Evolutionary conservation across 345 rosid species (phyloP).

Genomic region (Corchorus olitorius): DNA sequence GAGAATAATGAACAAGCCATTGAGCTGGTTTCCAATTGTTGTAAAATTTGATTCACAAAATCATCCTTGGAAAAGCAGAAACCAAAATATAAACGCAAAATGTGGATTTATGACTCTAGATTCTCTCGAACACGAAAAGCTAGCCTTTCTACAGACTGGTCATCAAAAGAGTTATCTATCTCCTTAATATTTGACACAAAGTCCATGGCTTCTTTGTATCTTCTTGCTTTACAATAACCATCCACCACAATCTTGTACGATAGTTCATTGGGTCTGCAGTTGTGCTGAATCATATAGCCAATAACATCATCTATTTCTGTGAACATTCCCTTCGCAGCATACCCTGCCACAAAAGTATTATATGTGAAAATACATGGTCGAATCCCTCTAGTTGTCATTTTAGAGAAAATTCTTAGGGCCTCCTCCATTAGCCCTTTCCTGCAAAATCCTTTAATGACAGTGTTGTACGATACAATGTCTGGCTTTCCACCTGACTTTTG

Average conservation of each 20-base stretch:
- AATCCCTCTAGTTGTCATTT: conserved; percentile 70
- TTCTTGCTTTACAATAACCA: conserved; percentile 73
- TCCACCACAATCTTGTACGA: conserved; percentile 86
- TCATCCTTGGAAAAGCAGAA: not conserved
- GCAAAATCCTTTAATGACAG: conserved; percentile 94
- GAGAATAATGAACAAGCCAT: conserved; percentile 7
- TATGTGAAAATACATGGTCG: conserved; percentile 86
- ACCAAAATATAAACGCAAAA: not conserved
- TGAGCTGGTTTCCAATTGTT: not conserved
- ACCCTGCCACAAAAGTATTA: conserved; percentile 77
- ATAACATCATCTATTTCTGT: conserved; percentile 68
- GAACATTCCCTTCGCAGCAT: conserved; percentile 67
- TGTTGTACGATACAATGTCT: conserved; percentile 82
- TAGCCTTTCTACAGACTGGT: conserved; percentile 52
- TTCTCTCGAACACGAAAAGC: conserved; percentile 59
- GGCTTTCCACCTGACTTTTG: conserved; percentile 50
- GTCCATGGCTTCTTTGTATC: conserved; percentile 75
- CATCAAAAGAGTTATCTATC: conserved; percentile 54
- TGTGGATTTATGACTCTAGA: conserved; percentile 39
- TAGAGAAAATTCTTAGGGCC: conserved; percentile 69
- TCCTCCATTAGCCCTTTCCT: conserved; percentile 82
- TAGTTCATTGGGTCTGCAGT: conserved; percentile 75
- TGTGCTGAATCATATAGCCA: conserved; percentile 64
- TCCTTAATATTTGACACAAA: conserved; percentile 65
- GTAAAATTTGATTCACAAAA: not conserved